Conservation (phyloP, 306 rosid genomes). For the Gillenia trifoliata region DNA sequence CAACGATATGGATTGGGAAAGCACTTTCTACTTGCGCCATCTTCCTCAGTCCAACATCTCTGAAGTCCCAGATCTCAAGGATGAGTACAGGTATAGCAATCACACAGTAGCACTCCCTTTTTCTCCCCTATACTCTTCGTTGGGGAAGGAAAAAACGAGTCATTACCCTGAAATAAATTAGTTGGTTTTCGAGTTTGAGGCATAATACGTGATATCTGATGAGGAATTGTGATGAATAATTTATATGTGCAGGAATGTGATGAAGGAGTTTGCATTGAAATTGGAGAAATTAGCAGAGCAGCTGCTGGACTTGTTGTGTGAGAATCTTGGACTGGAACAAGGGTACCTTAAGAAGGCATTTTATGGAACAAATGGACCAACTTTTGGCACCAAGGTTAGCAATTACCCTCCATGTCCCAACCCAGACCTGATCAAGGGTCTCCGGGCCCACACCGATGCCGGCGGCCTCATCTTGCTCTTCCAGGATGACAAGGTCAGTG, state of each 20-base stretch:
- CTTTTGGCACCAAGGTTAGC: constrained; percentile 87
- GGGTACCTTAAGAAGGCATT: constrained; percentile 75
- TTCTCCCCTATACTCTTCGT: background rate
- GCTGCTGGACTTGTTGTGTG: constrained; percentile 72
- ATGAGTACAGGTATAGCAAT: constrained; percentile 55
- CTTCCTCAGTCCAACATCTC: constrained; percentile 71
- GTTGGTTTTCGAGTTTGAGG: background rate
- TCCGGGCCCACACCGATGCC: constrained; percentile 89
- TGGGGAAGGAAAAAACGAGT: background rate
- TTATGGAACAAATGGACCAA: constrained; percentile 75
- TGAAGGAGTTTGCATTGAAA: constrained; percentile 73
- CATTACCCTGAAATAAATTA: too few relatives aligned
- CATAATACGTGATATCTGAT: background rate
- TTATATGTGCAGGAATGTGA: constrained; percentile 38
- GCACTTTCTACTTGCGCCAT: constrained; percentile 67
- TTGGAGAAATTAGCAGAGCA: constrained; percentile 70
- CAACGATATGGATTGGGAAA: constrained; percentile 83
- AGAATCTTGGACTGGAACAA: constrained; percentile 79
- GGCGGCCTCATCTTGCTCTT: constrained; percentile 85
- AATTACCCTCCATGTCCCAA: constrained; percentile 88
- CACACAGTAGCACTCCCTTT: background rate
- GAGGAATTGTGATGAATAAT: background rate
- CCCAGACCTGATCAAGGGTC: constrained; percentile 84
- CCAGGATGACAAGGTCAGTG: constrained; percentile 89
- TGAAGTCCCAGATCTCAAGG: constrained; percentile 61